Evolutionary conservation across 441 rosid species (phyloP).

Genomic region (Cnidoscolus chayamansa): DNA sequence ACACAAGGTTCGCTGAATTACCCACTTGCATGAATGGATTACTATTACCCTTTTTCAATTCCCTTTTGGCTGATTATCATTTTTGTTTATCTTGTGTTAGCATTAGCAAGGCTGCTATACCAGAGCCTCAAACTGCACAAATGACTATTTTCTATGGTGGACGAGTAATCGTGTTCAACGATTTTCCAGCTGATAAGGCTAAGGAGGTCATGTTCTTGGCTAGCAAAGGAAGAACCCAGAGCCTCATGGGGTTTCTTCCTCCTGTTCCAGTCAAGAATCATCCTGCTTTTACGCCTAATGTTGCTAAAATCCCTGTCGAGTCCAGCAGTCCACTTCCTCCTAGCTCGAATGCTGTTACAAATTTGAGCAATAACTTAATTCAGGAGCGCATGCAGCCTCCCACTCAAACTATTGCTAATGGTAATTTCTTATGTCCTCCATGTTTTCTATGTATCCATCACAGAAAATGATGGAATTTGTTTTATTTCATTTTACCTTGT

Average conservation of each 20-base stretch:
- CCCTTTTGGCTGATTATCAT: slow-evolving; percentile 4
- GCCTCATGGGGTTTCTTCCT: slow-evolving; percentile 23
- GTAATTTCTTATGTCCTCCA: slow-evolving; percentile 32
- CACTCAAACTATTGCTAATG: slow-evolving; percentile 37
- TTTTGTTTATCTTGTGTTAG: slow-evolving; percentile 17
- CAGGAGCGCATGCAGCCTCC: slow-evolving; percentile 35
- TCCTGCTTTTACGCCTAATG: slow-evolving; percentile 17
- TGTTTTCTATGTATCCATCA: background rate
- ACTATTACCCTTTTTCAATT: background rate
- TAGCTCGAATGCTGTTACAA: slow-evolving; percentile 25
- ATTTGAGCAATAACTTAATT: slow-evolving; percentile 26
- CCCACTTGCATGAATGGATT: background rate
- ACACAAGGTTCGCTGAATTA: slow-evolving; percentile 35
- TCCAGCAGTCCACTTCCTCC: slow-evolving; percentile 26
- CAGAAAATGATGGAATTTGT: background rate
- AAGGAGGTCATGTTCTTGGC: slow-evolving; percentile 69
- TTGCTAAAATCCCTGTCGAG: slow-evolving; percentile 31
- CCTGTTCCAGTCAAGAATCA: slow-evolving; percentile 17
- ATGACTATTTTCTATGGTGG: slow-evolving; percentile 81
- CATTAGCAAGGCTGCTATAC: slow-evolving; percentile 23
- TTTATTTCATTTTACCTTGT: background rate
- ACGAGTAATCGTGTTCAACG: slow-evolving; percentile 62
- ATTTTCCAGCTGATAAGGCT: slow-evolving; percentile 64
- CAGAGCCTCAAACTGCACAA: slow-evolving; percentile 46
- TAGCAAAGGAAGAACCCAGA: slow-evolving; percentile 38